These are phyloP conservation scores for Clavispora santaluciae DNA, from an alignment of 805 yeast species.

Conservation along the genomic window DNA sequence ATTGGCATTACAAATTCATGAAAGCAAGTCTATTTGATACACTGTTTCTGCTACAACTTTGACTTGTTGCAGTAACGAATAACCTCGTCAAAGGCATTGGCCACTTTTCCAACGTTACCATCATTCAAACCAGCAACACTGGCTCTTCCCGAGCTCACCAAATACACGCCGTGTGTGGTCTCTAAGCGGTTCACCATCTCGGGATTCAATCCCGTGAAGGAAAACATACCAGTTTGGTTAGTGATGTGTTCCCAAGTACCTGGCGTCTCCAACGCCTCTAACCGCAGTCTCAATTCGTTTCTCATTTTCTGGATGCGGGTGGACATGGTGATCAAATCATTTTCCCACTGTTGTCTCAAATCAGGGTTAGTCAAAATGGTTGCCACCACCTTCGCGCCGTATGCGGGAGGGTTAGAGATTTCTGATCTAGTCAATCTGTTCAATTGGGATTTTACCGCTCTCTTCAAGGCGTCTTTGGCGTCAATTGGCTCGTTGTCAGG, in stretches of 20 bases:
- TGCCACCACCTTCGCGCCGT: slow-evolving; percentile 89
- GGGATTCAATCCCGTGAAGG: slow-evolving; percentile 80
- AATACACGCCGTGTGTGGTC: slow-evolving; percentile 71
- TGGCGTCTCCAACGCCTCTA: slow-evolving; percentile 65
- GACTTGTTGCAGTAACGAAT: slow-evolving; percentile 34
- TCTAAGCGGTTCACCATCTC: slow-evolving; percentile 77
- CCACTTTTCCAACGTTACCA: slow-evolving; percentile 71
- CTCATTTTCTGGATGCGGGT: slow-evolving; percentile 81
- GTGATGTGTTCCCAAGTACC: slow-evolving; percentile 92
- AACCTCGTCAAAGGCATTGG: slow-evolving; percentile 76
- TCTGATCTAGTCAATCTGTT: slow-evolving; percentile 74
- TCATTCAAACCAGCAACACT: slow-evolving; percentile 91
- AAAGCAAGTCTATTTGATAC: background rate
- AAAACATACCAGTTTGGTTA: slow-evolving; percentile 93
- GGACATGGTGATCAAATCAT: slow-evolving; percentile 83
- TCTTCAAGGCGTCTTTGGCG: slow-evolving; percentile 6
- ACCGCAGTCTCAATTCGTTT: slow-evolving; percentile 52
- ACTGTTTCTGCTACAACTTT: slow-evolving; percentile 9
- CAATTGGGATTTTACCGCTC: slow-evolving; percentile 62
- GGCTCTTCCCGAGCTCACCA: slow-evolving; percentile 82
- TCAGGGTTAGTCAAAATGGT: slow-evolving; percentile 63
- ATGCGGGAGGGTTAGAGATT: slow-evolving; percentile 90
- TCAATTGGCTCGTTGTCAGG: slow-evolving; percentile 20
- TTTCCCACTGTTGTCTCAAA: slow-evolving; percentile 73
- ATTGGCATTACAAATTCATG: no score